A percentile compares a stretch with the other conserved stretches of the same genome.
Evolutionary conservation across 129 eudicot species (phyloP).

Genomic region (Flaveria ramosissima): DNA sequence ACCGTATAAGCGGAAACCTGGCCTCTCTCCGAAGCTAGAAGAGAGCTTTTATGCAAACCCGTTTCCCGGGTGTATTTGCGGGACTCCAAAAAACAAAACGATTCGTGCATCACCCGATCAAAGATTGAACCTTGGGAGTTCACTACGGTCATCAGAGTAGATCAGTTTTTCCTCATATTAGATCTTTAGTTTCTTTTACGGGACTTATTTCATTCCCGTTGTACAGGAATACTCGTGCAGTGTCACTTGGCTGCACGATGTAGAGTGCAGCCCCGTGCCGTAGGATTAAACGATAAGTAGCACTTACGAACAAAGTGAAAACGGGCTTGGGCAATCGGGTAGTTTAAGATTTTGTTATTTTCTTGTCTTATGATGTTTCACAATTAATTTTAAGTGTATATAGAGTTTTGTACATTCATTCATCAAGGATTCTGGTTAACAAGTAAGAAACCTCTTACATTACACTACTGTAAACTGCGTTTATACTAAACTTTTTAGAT

Average conservation of each 20-base stretch:
- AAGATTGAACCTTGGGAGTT: constrained; percentile 29
- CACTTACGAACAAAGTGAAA: constrained; percentile 31
- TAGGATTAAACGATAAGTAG: constrained; percentile 32
- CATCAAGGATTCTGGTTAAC: not conserved
- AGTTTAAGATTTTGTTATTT: constrained; percentile 31
- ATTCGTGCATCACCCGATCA: constrained; percentile 19
- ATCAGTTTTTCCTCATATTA: not conserved
- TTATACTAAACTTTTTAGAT: too few species aligned
- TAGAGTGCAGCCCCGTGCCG: constrained; percentile 32
- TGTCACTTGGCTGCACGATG: not conserved
- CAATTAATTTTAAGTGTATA: constrained; percentile 25
- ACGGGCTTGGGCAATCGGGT: constrained; percentile 25
- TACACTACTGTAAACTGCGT: too few species aligned
- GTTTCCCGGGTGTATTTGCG: constrained; percentile 84
- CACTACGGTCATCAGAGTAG: constrained; percentile 28
- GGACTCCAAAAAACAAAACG: constrained; percentile 34
- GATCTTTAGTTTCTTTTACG: not conserved
- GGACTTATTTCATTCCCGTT: not conserved
- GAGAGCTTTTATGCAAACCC: constrained; percentile 97
- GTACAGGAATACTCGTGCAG: constrained; percentile 25
- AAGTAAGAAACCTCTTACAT: constrained; percentile 1
- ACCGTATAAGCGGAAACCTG: constrained; percentile 55
- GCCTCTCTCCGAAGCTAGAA: constrained; percentile 62
- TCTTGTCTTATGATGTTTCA: constrained; percentile 31
- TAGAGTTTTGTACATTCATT: constrained; percentile 30